A percentile compares a stretch with the other conserved stretches of the same genome.
Conservation (phyloP, 257 asterid genomes). For the Buddleja alternifolia region DNA sequence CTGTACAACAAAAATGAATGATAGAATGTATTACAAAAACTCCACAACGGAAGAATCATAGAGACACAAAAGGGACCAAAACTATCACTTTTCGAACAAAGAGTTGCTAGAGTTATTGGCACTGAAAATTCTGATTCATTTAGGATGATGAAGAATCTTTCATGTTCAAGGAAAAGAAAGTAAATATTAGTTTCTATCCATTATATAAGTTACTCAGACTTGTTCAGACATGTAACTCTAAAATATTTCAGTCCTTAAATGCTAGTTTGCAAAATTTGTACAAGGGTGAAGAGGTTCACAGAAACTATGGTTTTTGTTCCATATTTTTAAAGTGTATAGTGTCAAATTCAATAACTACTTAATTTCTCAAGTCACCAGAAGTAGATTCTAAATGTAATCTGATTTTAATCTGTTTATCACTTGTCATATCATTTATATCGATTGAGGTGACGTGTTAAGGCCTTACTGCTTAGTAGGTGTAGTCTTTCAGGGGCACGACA, state of each 20-base stretch:
- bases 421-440: not conserved
- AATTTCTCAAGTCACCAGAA: constrained; percentile 3
- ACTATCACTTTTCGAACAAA: not conserved
- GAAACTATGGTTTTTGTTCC: not conserved
- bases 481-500: constrained; percentile 10
- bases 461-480: not conserved
- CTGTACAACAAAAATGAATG: not conserved
- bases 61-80: not conserved
- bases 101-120: constrained; percentile 7
- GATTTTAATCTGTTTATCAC: constrained; percentile 16
- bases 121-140: constrained; percentile 10
- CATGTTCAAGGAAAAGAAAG: not conserved
- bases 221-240: not conserved
- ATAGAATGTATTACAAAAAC: not conserved
- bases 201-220: not conserved
- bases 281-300: not conserved
- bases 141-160: not conserved
- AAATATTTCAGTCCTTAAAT: not conserved
- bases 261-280: not conserved
- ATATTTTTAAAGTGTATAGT: not conserved
- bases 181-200: not conserved
- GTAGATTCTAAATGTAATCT: constrained; percentile 1
- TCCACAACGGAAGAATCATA: constrained; percentile 1
- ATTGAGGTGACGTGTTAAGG: not conserved
- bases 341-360: not conserved